Base-by-base conservation (phyloP, 2,329 filamentous ascomycete species). In the Colletotrichum incanum region DNA sequence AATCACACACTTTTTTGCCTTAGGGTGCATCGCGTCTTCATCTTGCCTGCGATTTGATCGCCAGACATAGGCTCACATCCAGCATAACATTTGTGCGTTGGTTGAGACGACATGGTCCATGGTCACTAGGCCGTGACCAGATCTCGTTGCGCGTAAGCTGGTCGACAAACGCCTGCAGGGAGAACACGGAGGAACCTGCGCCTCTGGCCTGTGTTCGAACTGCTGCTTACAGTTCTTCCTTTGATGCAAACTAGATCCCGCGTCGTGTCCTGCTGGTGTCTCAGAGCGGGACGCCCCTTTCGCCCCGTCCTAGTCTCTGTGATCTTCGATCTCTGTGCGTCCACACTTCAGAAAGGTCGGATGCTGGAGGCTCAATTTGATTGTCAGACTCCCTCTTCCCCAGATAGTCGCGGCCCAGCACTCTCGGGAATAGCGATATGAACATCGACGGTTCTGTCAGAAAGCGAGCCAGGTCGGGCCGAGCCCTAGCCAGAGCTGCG, bases 251-350 rank as follows among this genome's bases (percentile, higher is more conserved):
- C 47, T 39, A 50, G 45, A 62, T 47, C 20, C 66, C 26, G 47
- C 37, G 47, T 43, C 60, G n/a, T 26, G 47, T 61, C 49, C 41
- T 45, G 23, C n/a, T 20, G 34, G 34, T 71, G 65, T 68, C 68
- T 71, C 68, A 71, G 50, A 58, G 47, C 65, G 68, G 68, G 68
- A 62, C 16, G 50, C 58, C 43, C 64, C 68, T 71, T 67, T 45
- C 34, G 43, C 54, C 41, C 34, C 60, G 45, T 28, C 45, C 28
- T 55, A 55, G 45, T 28, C n/a, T 47, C 28, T 45, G 54, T 66
- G 54, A 43, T 23, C 39, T n/a, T 67, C 56, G 28, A 68, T 62
- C 23, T 68, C 34, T 52, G 64, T 68, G 41, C 68, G 28, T 41
- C 50, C 56, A 55, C 41, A 37, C 23, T 23, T 7, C 20, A 49